Percentiles rank a stretch among this genome's conserved stretches.
Evolutionary conservation across 257 asterid species (phyloP).

Genomic region (Solanum bulbocastanum): DNA sequence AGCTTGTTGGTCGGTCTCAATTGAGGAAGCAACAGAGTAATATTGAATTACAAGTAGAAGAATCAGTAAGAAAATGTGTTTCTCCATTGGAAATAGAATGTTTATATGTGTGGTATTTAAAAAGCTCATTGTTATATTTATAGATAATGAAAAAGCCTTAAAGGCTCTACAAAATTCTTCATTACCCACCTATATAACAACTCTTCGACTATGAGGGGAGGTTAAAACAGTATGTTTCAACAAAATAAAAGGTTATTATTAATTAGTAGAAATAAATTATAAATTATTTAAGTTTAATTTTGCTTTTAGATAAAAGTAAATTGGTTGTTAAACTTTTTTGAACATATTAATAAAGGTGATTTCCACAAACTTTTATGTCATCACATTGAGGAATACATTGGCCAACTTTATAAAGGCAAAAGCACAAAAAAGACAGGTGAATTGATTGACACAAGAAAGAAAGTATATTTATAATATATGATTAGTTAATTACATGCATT

Average conservation of each 20-base stretch:
- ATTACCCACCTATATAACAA: neutral
- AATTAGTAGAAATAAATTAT: too few relatives aligned
- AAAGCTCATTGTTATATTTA: too few relatives aligned
- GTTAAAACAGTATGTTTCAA: too few relatives aligned
- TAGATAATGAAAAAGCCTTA: too few relatives aligned
- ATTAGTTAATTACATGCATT: too few relatives aligned
- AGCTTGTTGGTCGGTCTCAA: neutral
- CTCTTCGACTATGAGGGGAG: neutral
- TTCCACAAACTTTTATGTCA: neutral
- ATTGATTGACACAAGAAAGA: too few relatives aligned
- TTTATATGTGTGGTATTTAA: too few relatives aligned
- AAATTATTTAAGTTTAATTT: too few relatives aligned
- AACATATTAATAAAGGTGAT: too few relatives aligned
- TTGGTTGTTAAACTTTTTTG: neutral
- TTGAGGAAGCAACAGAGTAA: neutral
- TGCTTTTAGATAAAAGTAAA: too few relatives aligned
- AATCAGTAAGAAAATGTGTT: neutral
- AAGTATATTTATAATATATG: too few relatives aligned
- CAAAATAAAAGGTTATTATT: neutral
- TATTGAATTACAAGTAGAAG: neutral
- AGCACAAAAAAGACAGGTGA: neutral
- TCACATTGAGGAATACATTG: neutral
- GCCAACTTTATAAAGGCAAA: neutral
- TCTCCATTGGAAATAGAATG: neutral
- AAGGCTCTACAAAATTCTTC: too few relatives aligned